phyloP scores from a whole-genome alignment of 1,139 yeast genomes.

The Debaryomyces subglobosus region DNA sequence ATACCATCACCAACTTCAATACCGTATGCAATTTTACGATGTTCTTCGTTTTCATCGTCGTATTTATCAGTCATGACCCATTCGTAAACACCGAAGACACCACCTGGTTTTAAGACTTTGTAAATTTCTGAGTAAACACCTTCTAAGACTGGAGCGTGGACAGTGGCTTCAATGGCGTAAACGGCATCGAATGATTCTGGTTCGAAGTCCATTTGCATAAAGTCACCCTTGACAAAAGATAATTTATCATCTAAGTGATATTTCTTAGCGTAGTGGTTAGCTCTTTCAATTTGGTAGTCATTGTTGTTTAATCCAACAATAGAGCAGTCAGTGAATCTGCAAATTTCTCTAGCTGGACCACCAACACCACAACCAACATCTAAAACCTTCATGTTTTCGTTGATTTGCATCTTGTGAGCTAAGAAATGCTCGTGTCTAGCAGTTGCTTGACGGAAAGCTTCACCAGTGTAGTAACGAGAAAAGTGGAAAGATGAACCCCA shows the following conservation, averaged over 20 bases:
- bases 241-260: conserved; percentile 71
- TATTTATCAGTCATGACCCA: conserved; percentile 98
- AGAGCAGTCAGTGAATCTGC: conserved; percentile 85
- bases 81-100: conserved; percentile 95
- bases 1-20: conserved; percentile 98
- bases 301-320: conserved; percentile 94
- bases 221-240: conserved; percentile 93
- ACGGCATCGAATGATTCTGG: conserved; percentile 92
- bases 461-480: conserved; percentile 91
- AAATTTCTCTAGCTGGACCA: conserved; percentile 97
- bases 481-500: conserved; percentile 99
- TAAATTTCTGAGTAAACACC: conserved; percentile 95
- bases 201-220: conserved; percentile 98
- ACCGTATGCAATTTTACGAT: conserved; percentile 94
- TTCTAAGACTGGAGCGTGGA: conserved; percentile 95
- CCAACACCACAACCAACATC: conserved; percentile 99
- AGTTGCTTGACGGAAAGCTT: conserved; percentile 89
- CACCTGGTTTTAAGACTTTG: conserved; percentile 97
- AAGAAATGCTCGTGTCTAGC: conserved; percentile 98
- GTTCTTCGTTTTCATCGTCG: conserved; percentile 85
- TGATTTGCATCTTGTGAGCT: conserved; percentile 82
- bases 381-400: conserved; percentile 81
- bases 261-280: conserved; percentile 74
- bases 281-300: conserved; percentile 95
- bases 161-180: conserved; percentile 98